Evolutionary conservation across 1,139 yeast species (phyloP).

Genomic region (Scheffersomyces parashehatae): DNA sequence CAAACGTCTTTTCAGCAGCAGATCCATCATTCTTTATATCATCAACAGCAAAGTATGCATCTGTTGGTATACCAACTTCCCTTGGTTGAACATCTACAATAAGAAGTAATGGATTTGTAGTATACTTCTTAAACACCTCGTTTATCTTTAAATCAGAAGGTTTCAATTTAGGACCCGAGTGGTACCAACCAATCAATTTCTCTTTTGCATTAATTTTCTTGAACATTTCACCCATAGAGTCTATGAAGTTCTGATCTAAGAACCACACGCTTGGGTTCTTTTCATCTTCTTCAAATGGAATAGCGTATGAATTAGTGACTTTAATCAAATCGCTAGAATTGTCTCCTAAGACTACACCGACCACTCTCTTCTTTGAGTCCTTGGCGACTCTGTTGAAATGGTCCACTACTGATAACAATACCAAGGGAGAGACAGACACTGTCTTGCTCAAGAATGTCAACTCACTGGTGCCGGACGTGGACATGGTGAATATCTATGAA

Average conservation of each 20-base stretch:
- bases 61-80: slow-evolving; percentile 86
- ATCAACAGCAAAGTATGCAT: slow-evolving; percentile 91
- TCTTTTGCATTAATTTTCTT: slow-evolving; percentile 97
- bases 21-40: slow-evolving; percentile 98
- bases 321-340: slow-evolving; percentile 54
- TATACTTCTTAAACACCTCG: slow-evolving; percentile 81
- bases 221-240: slow-evolving; percentile 97
- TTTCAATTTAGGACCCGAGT: slow-evolving; percentile 90
- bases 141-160: slow-evolving; percentile 89
- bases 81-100: slow-evolving; percentile 91
- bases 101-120: slow-evolving; percentile 78
- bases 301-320: slow-evolving; percentile 79
- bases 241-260: slow-evolving; percentile 93
- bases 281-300: slow-evolving; percentile 97
- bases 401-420: slow-evolving; percentile 89
- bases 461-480: slow-evolving; percentile 27
- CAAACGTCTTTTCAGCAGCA: slow-evolving; percentile 87
- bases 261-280: slow-evolving; percentile 95
- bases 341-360: slow-evolving; percentile 93
- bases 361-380: slow-evolving; percentile 73
- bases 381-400: slow-evolving; percentile 87
- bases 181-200: slow-evolving; percentile 97
- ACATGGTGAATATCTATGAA: slow-evolving; percentile 11
- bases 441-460: slow-evolving; percentile 49
- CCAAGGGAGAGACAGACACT: slow-evolving; percentile 94